Base-by-base conservation (phyloP, 495 filamentous ascomycete species). In the Chaetomidium leptoderma region DNA sequence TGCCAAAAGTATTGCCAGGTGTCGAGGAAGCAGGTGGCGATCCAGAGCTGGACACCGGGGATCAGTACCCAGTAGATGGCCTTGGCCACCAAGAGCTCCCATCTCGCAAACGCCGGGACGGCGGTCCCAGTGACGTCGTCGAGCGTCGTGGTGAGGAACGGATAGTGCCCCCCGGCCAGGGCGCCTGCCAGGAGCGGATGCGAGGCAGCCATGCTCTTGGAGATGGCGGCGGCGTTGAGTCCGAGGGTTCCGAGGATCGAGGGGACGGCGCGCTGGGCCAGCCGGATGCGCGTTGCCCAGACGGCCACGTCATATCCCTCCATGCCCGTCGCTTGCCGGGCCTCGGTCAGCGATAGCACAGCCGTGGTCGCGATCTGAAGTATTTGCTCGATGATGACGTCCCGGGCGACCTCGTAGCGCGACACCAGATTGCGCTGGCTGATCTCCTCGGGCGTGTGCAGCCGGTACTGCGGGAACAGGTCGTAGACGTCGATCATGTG, bases 1-100 rank as follows among this genome's bases (percentile, higher is more conserved):
- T 98, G 93, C 68, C 87, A 78, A 74, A 96, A 96, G 76, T 98
- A 98, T 64, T 98, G 91, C 90, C 92, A 96, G 33, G 91, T 95
- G 75, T 98, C 93, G 58, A 96, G 79, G 57, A 89, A 71, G 57
- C 79, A 74, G 61, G 92, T 81, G 33, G 84, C 93, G 32, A 88
- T 53, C 57, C 80, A 71, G 64, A 95, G 83, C 70, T 96, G 91
- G 42, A 90, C 50, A 16, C 75, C 76, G 2, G 93, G 93, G 43
- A 96, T 76, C 24, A 89, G 69, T 53, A 84, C 73, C 81, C 86
- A 88, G 77, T 96, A 96, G 59, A 95, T 80, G 43, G 81, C 77
- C 62, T 85, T 83, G 10, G 89, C 92, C 29, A 83, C 69, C 39
- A 81, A 53, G 27, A 95, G 69, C 71, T 96, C 91, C 92, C 91